A percentile compares a stretch with the other conserved stretches of the same genome.
Evolutionary conservation across 148 eudicot genomes (phyloP).

Genomic region (Camellia granthamiana): DNA sequence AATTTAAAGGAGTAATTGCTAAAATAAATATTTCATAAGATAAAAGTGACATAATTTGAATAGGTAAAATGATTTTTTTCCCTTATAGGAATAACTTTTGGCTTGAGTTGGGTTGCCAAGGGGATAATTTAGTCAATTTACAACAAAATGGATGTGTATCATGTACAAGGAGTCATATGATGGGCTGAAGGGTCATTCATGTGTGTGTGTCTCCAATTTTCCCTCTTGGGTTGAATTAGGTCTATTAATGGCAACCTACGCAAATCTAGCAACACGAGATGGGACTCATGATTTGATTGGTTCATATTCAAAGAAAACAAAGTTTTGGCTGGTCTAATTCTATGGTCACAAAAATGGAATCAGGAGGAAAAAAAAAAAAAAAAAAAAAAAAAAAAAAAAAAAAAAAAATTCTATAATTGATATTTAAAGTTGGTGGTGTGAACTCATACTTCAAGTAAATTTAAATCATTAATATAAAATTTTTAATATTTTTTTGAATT

Average conservation of each 20-base stretch:
- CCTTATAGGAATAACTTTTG: not conserved
- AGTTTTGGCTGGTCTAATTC: not conserved
- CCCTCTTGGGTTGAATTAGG: slow-evolving; percentile 1
- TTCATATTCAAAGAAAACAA: not conserved
- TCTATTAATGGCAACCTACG: not conserved
- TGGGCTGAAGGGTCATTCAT: not conserved
- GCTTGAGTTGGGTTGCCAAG: not conserved
- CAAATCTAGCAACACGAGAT: not conserved
- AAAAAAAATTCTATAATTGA: too few relatives aligned
- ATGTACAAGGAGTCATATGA: not conserved
- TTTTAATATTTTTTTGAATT: too few relatives aligned
- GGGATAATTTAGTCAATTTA: not conserved
- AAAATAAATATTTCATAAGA: too few relatives aligned
- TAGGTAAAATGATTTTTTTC: too few relatives aligned
- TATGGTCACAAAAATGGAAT: too few relatives aligned
- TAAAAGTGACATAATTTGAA: too few relatives aligned
- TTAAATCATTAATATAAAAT: too few relatives aligned
- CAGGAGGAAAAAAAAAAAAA: too few relatives aligned
- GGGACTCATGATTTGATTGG: not conserved
- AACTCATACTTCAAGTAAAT: too few relatives aligned
- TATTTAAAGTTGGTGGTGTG: too few relatives aligned
- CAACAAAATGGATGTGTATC: not conserved
- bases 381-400: too few relatives aligned
- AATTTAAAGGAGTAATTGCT: too few relatives aligned
- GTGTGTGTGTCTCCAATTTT: not conserved